phyloP scores from a whole-genome alignment of 768 basidiomycete species.

The Chalciporus pseudorubinellus region DNA sequence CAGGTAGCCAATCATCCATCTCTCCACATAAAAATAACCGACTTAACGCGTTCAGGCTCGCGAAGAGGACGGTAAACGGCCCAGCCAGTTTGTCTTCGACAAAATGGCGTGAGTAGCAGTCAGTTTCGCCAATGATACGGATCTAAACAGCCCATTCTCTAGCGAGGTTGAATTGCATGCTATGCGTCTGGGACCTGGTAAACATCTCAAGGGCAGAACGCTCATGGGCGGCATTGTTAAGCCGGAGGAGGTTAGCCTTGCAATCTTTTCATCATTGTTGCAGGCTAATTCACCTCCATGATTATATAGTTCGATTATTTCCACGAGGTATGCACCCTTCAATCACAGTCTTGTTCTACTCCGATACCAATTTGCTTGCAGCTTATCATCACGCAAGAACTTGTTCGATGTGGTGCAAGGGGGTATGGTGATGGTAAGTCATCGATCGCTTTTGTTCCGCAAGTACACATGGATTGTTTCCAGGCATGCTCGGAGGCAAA shows the following conservation, averaged over 20 bases:
- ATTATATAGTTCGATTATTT: slow-evolving; percentile 59
- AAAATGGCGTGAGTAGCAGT: slow-evolving; percentile 64
- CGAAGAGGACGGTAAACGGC: slow-evolving; percentile 89
- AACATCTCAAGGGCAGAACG: slow-evolving; percentile 74
- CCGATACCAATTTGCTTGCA: slow-evolving; percentile 14
- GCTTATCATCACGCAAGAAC: slow-evolving; percentile 65
- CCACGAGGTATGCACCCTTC: slow-evolving; percentile 57
- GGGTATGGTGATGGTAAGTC: slow-evolving; percentile 64
- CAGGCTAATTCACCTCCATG: slow-evolving; percentile 7
- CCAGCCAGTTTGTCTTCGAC: slow-evolving; percentile 72
- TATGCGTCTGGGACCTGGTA: slow-evolving; percentile 90
- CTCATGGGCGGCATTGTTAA: slow-evolving; percentile 73
- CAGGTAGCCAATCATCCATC: slow-evolving; percentile 17
- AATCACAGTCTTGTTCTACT: background rate
- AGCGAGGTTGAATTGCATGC: slow-evolving; percentile 76
- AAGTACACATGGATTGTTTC: background rate
- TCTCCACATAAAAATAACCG: background rate
- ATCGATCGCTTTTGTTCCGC: background rate
- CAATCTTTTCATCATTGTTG: slow-evolving; percentile 1
- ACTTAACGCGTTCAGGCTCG: slow-evolving; percentile 41
- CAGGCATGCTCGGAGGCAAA: slow-evolving; percentile 51
- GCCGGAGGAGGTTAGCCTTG: slow-evolving; percentile 60
- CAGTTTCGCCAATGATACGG: background rate
- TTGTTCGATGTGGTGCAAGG: slow-evolving; percentile 51
- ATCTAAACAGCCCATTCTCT: background rate